Base-by-base conservation (phyloP, 2,329 filamentous ascomycete species). In the Pseudocercospora ulei region DNA sequence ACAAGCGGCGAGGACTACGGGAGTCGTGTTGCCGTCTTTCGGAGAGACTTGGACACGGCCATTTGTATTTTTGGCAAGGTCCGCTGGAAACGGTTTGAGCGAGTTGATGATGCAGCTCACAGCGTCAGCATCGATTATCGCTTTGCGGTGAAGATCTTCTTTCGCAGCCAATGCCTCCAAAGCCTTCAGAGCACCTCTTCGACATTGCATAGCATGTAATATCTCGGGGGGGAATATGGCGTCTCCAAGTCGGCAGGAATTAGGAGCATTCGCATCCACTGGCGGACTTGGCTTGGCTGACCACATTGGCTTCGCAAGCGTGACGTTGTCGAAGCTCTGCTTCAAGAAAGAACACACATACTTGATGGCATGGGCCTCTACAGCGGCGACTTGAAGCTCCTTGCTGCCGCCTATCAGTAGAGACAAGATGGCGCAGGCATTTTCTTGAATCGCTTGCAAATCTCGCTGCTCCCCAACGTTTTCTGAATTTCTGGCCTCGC, bases 81-180 rank as follows among this genome's bases (percentile, higher is more conserved):
- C 34, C 57, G 62, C 12, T 57, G 62, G 30, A 59, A 72, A 72
- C 1, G 76, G 70, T 35, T 73, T 78, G 28, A 96, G 70, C 0
- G 86, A 90, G 52, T 93, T 83, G 26, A 92, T 80, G 35, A 96
- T 78, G 56, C 81, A 86, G 1, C 77, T 72, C 28, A 93, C 71
- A 34, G 82, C 74, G n/a, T 86, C 84, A 51, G 83, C 76, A 14
- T 87, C 80, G 36, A 90, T 81, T 30, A 96, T 73, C 0, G 73
- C 71, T 56, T 92, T 93, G 27, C 87, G 73, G 55, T 88, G 84
- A 14, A 82, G 76, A 51, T 96, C 86, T 53, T 86, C 85, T 51
- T 80, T 80, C 2, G 82, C 76, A 1, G 82, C 76, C 35, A 96
- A 67, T 2, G 85, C 80, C n/a, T 82, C 82, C 39, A 96, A 66